Evolutionary conservation across 257 asterid species (phyloP).

Genomic region (Lycium barbarum): DNA sequence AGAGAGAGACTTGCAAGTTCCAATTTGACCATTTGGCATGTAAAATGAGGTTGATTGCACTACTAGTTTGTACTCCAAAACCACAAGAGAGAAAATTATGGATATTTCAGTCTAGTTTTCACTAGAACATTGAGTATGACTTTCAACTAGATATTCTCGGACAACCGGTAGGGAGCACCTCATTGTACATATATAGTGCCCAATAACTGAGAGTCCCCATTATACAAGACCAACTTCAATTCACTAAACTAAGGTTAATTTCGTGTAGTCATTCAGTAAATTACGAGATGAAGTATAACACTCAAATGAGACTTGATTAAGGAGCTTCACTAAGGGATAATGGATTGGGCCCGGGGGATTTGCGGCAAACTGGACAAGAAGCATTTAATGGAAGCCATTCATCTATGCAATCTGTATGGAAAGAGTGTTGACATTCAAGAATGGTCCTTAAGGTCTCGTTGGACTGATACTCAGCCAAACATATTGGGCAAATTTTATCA

Average conservation of each 20-base stretch:
- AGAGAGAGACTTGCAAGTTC: too few species aligned
- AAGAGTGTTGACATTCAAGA: constrained; percentile 47
- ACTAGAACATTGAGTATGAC: not conserved
- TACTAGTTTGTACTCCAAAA: not conserved
- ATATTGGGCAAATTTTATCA: too few species aligned
- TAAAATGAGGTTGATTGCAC: too few species aligned
- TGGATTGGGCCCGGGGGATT: constrained; percentile 32
- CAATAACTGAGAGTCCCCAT: not conserved
- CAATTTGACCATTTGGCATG: too few species aligned
- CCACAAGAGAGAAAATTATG: not conserved
- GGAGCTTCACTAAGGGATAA: not conserved
- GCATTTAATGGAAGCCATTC: constrained; percentile 55
- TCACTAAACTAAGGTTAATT: not conserved
- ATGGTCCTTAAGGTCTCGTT: too few species aligned
- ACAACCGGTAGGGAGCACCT: not conserved
- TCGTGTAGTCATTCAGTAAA: not conserved
- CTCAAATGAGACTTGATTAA: not conserved
- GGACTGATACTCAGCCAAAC: too few species aligned
- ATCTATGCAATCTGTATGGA: constrained; percentile 58
- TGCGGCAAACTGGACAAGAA: constrained; percentile 60
- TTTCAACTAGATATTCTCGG: not conserved
- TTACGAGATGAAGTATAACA: not conserved
- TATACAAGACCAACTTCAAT: not conserved
- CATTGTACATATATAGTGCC: not conserved
- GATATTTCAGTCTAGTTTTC: not conserved